Evolutionary conservation across 1,284 basidiomycete species (phyloP).

Genomic region (Sanghuangporus weigelae): DNA sequence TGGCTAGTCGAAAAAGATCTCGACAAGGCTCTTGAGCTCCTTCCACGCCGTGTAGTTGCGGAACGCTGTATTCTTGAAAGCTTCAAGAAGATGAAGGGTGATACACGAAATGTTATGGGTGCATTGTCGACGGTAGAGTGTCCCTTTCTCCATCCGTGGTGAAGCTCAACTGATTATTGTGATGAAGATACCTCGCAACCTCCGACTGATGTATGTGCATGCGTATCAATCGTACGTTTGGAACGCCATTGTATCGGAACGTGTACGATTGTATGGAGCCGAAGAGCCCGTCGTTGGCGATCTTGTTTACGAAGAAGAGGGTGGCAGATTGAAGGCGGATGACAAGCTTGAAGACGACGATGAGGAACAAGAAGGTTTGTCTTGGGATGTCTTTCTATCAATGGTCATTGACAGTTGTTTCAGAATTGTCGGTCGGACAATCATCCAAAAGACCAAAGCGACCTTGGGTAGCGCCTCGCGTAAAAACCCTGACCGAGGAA

Average conservation of each 20-base stretch:
- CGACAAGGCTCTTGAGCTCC: conserved; percentile 70
- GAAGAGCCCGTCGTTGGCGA: conserved; percentile 82
- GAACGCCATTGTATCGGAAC: conserved; percentile 94
- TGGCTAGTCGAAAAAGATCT: conserved; percentile 80
- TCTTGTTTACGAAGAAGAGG: conserved; percentile 53
- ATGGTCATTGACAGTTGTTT: conserved; percentile 7
- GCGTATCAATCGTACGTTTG: conserved; percentile 99
- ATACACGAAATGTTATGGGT: conserved; percentile 79
- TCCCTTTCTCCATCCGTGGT: background rate
- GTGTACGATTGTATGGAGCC: conserved; percentile 75
- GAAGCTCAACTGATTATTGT: background rate
- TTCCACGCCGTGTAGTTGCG: conserved; percentile 88
- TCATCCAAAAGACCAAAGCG: conserved; percentile 35
- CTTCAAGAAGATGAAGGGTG: conserved; percentile 76
- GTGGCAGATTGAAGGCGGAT: conserved; percentile 36
- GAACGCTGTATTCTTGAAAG: conserved; percentile 90
- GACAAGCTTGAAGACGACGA: conserved; percentile 24
- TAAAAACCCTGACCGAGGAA: conserved; percentile 72
- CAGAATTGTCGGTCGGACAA: conserved; percentile 20
- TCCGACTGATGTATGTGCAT: conserved; percentile 96
- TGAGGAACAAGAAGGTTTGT: conserved; percentile 41
- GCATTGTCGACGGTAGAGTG: conserved; percentile 73
- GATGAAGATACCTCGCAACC: conserved; percentile 84
- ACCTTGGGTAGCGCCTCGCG: conserved; percentile 55
- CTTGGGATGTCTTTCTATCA: background rate